Conservation (phyloP, 352 stramenopile species). For the Phytophthora sansomeana region DNA sequence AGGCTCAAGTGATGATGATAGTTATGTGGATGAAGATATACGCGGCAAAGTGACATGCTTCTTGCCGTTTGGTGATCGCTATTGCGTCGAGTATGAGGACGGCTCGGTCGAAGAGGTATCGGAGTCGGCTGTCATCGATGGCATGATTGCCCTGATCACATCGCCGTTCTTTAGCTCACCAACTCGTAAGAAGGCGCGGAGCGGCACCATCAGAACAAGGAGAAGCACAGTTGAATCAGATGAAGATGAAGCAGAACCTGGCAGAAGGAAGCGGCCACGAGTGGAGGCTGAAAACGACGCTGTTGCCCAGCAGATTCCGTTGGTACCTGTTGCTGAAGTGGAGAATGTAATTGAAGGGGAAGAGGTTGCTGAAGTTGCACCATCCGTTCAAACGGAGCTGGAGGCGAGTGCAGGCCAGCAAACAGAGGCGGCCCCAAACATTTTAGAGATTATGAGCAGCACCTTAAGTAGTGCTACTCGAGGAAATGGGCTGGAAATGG, state of each 20-base stretch:
- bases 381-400: conserved; percentile 19
- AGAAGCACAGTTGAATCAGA: conserved; percentile 21
- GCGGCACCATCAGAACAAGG: conserved; percentile 11
- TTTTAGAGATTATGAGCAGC: conserved; percentile 40
- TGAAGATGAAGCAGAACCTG: conserved; percentile 7
- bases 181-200: conserved; percentile 17
- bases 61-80: conserved; percentile 67
- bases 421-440: conserved; percentile 32
- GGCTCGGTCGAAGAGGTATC: conserved; percentile 51
- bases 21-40: conserved; percentile 23
- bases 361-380: conserved; percentile 18
- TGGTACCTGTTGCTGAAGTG: conserved; percentile 22
- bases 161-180: conserved; percentile 40
- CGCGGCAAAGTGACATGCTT: conserved; percentile 59
- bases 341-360: conserved; percentile 20
- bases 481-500: conserved; percentile 42
- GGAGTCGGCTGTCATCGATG: conserved; percentile 67
- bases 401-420: conserved; percentile 12
- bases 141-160: conserved; percentile 58
- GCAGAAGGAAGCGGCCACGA: conserved; percentile 37
- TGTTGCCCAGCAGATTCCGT: conserved; percentile 20
- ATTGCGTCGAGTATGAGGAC: conserved; percentile 64
- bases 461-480: conserved; percentile 8
- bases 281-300: conserved; percentile 4
- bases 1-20: conserved; percentile 10